These are phyloP conservation scores for Salvia sclarea DNA, from an alignment of 305 asterid genomes.

Conservation along the genomic window DNA sequence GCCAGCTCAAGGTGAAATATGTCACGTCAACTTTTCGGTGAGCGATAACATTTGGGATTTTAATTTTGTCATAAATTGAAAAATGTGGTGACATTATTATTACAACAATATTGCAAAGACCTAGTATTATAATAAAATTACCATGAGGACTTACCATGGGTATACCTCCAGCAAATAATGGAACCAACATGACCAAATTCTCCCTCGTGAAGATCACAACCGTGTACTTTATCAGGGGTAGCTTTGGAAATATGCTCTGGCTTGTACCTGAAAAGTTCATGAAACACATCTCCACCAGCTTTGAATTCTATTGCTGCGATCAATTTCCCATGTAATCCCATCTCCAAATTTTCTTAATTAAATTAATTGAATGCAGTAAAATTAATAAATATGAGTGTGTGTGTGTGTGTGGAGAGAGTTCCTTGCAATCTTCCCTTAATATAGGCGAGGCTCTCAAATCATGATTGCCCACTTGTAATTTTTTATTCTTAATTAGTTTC, in stretches of 20 bases:
- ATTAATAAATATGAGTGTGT: background rate
- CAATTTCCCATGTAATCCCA: background rate
- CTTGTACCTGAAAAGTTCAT: background rate
- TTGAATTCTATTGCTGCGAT: constrained; percentile 6
- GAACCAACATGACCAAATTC: background rate
- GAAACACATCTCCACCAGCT: constrained; percentile 18
- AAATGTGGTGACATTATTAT: too few species aligned
- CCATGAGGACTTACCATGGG: background rate
- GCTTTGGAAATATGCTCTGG: background rate
- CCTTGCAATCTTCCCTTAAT: background rate
- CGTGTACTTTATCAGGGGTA: background rate
- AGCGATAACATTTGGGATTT: too few species aligned
- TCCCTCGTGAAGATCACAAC: background rate
- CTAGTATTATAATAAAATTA: too few species aligned
- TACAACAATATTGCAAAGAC: too few species aligned
- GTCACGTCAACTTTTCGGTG: too few species aligned
- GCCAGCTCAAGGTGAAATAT: too few species aligned
- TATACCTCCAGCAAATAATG: background rate
- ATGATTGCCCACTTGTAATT: too few species aligned
- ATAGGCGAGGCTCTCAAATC: background rate
- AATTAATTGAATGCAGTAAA: too few species aligned
- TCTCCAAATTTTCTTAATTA: background rate
- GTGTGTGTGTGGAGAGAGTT: background rate
- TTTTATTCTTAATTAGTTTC: too few species aligned
- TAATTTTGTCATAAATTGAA: too few species aligned